phyloP scores from a whole-genome alignment of 495 filamentous ascomycete species.

The Pseudotulostoma volvatum region DNA sequence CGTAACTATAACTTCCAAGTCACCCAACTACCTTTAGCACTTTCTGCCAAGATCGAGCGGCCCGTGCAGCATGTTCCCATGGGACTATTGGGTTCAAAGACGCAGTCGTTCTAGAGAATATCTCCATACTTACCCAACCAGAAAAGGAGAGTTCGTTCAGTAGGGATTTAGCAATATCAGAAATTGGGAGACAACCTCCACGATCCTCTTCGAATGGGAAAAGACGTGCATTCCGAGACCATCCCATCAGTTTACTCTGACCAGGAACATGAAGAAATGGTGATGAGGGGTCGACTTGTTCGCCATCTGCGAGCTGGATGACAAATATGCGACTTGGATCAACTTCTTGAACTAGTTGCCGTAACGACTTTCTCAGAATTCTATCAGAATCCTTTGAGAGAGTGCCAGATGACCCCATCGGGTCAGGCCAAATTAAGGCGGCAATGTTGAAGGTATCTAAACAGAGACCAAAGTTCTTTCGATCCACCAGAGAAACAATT shows the following conservation, averaged over 20 bases:
- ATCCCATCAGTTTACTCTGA: slow-evolving; percentile 59
- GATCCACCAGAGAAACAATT: slow-evolving; percentile 45
- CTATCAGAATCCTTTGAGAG: slow-evolving; percentile 41
- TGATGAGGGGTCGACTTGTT: slow-evolving; percentile 45
- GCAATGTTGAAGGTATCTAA: slow-evolving; percentile 74
- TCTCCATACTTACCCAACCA: slow-evolving; percentile 63
- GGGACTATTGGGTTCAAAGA: slow-evolving; percentile 38
- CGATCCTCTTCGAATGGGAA: slow-evolving; percentile 57
- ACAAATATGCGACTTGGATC: slow-evolving; percentile 60
- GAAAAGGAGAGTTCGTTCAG: slow-evolving; percentile 42
- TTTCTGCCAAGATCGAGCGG: slow-evolving; percentile 45
- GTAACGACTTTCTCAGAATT: slow-evolving; percentile 40
- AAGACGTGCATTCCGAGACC: slow-evolving; percentile 61
- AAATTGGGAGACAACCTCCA: slow-evolving; percentile 55
- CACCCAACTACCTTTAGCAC: no score
- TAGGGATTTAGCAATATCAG: slow-evolving; percentile 27
- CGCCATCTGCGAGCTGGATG: slow-evolving; percentile 66
- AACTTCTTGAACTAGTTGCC: slow-evolving; percentile 36
- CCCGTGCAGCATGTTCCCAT: slow-evolving; percentile 46
- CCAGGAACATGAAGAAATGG: slow-evolving; percentile 43
- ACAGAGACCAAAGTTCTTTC: slow-evolving; percentile 62
- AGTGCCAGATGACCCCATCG: slow-evolving; percentile 34
- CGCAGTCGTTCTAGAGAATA: slow-evolving; percentile 53
- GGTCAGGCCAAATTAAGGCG: slow-evolving; percentile 58
- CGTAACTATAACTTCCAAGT: no score